These are phyloP conservation scores for Jacaranda mimosifolia DNA, from an alignment of 257 asterid species.

Conservation along the genomic window DNA sequence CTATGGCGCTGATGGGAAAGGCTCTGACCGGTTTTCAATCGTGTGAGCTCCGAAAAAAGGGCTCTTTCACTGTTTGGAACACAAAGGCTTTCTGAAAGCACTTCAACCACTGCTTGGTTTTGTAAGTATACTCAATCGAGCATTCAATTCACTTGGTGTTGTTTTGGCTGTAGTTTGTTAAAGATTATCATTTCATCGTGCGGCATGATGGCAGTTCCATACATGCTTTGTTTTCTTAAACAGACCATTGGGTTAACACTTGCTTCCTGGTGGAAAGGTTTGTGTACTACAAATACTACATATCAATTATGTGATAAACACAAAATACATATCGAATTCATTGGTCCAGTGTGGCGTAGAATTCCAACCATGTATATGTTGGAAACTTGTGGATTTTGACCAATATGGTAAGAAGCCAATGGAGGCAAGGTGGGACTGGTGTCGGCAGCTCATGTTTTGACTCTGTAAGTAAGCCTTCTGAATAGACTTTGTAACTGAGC, in stretches of 20 bases:
- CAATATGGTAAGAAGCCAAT: background rate
- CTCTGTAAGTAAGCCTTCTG: background rate
- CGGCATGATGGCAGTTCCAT: background rate
- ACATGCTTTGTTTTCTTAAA: background rate
- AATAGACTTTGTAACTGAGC: background rate
- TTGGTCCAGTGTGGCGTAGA: background rate
- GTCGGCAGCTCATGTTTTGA: background rate
- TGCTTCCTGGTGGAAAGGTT: background rate
- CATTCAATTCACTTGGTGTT: background rate
- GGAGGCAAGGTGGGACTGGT: background rate
- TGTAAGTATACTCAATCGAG: background rate
- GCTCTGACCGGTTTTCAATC: conserved; percentile 67
- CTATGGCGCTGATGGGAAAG: conserved; percentile 92
- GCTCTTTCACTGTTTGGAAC: conserved; percentile 74
- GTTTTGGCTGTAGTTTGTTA: background rate
- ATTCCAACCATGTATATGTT: background rate
- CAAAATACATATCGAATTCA: background rate
- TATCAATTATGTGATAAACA: background rate
- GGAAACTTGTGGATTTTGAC: background rate
- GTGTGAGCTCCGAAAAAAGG: conserved; percentile 60
- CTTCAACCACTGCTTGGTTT: background rate
- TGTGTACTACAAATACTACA: background rate
- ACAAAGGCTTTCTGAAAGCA: conserved; percentile 45
- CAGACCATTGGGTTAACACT: background rate
- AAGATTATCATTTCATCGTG: background rate